Base-by-base conservation (phyloP, 176 grass and related monocot species). In the Neostapfia colusana region DNA sequence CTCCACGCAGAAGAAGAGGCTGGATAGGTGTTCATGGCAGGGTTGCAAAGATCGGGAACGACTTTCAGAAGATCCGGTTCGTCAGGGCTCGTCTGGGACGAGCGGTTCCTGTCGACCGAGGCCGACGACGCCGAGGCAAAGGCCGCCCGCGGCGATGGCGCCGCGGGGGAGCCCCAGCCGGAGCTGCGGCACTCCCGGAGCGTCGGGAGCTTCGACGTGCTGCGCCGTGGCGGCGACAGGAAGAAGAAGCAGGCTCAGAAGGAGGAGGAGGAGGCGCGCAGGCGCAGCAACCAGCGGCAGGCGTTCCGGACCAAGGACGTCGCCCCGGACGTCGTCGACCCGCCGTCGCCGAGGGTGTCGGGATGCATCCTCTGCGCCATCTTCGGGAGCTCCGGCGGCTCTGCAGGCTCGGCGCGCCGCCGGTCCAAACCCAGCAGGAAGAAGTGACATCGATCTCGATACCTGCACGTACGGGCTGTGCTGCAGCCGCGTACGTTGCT, bases 51-150 rank as follows among this genome's bases (percentile, higher is more conserved):
- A 93, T 97, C 90, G 1, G 88, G 74, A 6, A 85, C 88, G 2
- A 97, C 90, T 11, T 97, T 97, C 77, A 88, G 93, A 81, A 81
- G 93, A 76, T 97, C 93, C 0, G 90, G 93, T 37, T 97, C 93
- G 3, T 97, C 90, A 0, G 93, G 93, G n/a, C 63, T 97, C 51
- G 80, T 93, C 74, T 97, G 90, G 93, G 90, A 93, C 5, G 90
- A 90, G 77, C 50, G 56, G 23, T 90, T 93, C 88, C 85, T 97
- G n/a, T n/a, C n/a, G 71, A 78, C 83, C 1, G 83, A 85, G 71
- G 75, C 75, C n/a, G n/a, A n/a, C 8, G 72, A 54, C 21, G 49
- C 67, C 0, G 55, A 90, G 46, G 77, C 76, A 15, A 81, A 77
- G 63, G 62, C 70, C 8, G 15, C 64, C n/a, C n/a, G n/a, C 5